phyloP scores from a whole-genome alignment of 2,329 filamentous ascomycete genomes.

The Aaosphaeria pasadenensis region DNA sequence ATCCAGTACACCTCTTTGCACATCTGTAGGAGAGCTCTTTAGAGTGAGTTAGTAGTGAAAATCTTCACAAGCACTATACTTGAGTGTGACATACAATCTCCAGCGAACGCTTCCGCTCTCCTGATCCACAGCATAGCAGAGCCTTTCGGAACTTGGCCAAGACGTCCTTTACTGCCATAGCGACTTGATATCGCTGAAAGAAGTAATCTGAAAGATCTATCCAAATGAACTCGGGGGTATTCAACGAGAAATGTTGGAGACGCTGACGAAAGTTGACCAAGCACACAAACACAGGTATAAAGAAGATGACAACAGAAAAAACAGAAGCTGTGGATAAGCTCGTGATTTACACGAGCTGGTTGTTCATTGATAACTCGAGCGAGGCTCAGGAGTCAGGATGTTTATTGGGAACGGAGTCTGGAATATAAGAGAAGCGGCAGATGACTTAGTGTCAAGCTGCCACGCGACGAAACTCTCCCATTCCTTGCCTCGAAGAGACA shows the following conservation, averaged over 20 bases:
- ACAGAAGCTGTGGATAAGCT: background rate
- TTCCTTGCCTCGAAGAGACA: conserved; percentile 30
- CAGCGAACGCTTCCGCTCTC: conserved; percentile 16
- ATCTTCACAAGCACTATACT: background rate
- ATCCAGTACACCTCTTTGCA: conserved; percentile 25
- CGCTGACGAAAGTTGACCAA: no score
- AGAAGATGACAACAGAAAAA: background rate
- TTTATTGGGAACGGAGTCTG: background rate
- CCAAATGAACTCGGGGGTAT: background rate
- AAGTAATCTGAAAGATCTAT: background rate
- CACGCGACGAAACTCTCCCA: conserved; percentile 14
- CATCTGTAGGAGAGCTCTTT: conserved; percentile 28
- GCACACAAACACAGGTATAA: no score
- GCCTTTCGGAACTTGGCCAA: conserved; percentile 16
- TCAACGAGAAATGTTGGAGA: no score
- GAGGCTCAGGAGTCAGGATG: background rate
- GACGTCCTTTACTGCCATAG: conserved; percentile 19
- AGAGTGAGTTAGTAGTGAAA: background rate
- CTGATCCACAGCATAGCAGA: conserved; percentile 25
- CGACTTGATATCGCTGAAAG: no score
- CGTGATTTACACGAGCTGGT: background rate
- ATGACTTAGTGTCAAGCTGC: conserved; percentile 10
- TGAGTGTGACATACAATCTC: conserved; percentile 13
- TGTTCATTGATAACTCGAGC: background rate
- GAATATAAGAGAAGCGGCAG: conserved; percentile 12